Conservation (phyloP, 2,329 filamentous ascomycete species). For the Neoscytalidium dimidiatum region DNA sequence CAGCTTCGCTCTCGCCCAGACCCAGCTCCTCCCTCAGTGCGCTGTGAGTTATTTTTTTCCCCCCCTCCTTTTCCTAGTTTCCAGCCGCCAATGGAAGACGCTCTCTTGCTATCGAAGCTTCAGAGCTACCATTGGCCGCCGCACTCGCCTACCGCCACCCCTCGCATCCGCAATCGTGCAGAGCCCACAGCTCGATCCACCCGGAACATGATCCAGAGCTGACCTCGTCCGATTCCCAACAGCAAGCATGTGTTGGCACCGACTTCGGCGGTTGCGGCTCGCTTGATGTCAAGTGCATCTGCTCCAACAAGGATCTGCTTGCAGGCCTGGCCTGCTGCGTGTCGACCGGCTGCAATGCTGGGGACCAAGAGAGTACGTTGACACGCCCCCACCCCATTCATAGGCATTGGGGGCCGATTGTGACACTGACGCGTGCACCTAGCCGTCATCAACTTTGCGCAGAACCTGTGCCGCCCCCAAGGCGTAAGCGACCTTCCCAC, state of each 20-base stretch:
- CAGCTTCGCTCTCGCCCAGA: constrained; percentile 29
- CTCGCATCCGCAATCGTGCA: not conserved
- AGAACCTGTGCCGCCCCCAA: constrained; percentile 40
- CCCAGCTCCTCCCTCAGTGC: constrained; percentile 28
- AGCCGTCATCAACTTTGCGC: constrained; percentile 47
- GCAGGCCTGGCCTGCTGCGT: constrained; percentile 45
- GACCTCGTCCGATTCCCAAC: not conserved
- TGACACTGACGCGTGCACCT: not conserved
- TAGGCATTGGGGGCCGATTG: not conserved
- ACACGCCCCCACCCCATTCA: not conserved
- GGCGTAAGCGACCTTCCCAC: constrained; percentile 42
- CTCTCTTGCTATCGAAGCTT: not conserved
- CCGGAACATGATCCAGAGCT: constrained; percentile 10
- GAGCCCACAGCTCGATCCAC: not conserved
- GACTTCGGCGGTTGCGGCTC: constrained; percentile 39
- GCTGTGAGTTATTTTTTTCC: constrained; percentile 26
- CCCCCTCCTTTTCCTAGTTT: not conserved
- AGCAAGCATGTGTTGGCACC: constrained; percentile 39
- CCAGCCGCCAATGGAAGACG: not conserved
- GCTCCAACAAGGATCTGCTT: constrained; percentile 39
- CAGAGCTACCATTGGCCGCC: not conserved
- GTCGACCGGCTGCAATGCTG: constrained; percentile 32
- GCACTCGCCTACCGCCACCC: not conserved
- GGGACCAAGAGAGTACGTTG: constrained; percentile 37
- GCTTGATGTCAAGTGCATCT: constrained; percentile 46